Conservation (phyloP, 768 basidiomycete genomes). For the Goffeauzyma gilvescens region DNA sequence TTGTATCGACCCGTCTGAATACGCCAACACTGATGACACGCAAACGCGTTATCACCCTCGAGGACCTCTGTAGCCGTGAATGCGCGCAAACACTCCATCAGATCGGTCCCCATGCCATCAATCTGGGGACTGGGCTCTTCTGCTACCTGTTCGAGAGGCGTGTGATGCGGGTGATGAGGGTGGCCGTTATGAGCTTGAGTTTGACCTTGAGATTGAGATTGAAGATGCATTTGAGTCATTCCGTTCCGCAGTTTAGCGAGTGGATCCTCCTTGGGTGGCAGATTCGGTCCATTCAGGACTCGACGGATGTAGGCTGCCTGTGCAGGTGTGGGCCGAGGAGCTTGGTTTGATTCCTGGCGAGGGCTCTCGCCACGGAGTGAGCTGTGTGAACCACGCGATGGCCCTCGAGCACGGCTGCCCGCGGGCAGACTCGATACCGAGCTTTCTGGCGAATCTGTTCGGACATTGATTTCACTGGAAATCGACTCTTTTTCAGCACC, state of each 20-base stretch:
- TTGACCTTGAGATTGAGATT: background rate
- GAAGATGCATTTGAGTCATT: constrained; percentile 2
- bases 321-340: constrained; percentile 18
- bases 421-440: no score
- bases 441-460: background rate
- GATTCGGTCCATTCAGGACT: constrained; percentile 22
- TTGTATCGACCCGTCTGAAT: constrained; percentile 38
- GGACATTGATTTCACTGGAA: no score
- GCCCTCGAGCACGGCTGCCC: background rate
- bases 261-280: constrained; percentile 17
- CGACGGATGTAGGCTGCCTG: constrained; percentile 32
- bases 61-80: constrained; percentile 88
- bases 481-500: no score
- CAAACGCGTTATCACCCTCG: constrained; percentile 85
- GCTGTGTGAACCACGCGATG: background rate
- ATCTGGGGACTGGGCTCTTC: constrained; percentile 1
- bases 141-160: constrained; percentile 39
- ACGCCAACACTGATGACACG: constrained; percentile 87
- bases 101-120: constrained; percentile 23
- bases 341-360: no score
- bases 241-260: constrained; percentile 4
- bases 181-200: background rate
- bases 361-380: constrained; percentile 1
- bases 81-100: constrained; percentile 52
- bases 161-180: constrained; percentile 31